Evolutionary conservation across 148 eudicot species (phyloP).

Genomic region (Rheum nobile): DNA sequence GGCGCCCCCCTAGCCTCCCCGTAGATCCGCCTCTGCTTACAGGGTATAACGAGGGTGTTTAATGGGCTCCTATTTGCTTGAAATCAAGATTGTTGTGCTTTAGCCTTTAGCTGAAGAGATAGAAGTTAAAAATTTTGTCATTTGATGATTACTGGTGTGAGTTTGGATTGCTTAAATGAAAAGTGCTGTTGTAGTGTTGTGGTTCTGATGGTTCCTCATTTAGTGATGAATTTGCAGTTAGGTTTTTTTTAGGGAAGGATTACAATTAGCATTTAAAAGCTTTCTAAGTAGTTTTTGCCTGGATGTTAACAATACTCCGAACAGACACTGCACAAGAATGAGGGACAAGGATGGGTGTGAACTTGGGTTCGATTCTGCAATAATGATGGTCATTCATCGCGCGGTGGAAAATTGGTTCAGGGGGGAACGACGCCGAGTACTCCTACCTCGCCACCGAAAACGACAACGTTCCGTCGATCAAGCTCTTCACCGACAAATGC

Average conservation of each 20-base stretch:
- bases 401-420: constrained; percentile 72
- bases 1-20: too few species aligned
- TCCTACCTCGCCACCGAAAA: constrained; percentile 80
- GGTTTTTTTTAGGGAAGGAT: not conserved
- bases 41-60: not conserved
- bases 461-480: constrained; percentile 60
- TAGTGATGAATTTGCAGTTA: not conserved
- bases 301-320: not conserved
- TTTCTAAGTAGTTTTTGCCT: not conserved
- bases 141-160: not conserved
- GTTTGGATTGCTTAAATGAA: not conserved
- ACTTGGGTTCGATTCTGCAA: too few species aligned
- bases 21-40: too few species aligned
- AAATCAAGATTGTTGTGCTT: not conserved
- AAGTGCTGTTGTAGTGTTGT: not conserved
- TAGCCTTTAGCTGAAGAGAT: not conserved
- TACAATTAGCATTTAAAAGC: not conserved
- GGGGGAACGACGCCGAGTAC: constrained; percentile 64
- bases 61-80: not conserved
- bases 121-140: not conserved
- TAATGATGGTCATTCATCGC: too few species aligned
- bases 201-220: not conserved
- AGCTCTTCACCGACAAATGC: constrained; percentile 67
- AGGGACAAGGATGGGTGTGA: not conserved
- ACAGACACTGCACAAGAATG: not conserved